Base-by-base conservation (phyloP, 1,284 basidiomycete species). In the Rhodotorula sp. region DNA sequence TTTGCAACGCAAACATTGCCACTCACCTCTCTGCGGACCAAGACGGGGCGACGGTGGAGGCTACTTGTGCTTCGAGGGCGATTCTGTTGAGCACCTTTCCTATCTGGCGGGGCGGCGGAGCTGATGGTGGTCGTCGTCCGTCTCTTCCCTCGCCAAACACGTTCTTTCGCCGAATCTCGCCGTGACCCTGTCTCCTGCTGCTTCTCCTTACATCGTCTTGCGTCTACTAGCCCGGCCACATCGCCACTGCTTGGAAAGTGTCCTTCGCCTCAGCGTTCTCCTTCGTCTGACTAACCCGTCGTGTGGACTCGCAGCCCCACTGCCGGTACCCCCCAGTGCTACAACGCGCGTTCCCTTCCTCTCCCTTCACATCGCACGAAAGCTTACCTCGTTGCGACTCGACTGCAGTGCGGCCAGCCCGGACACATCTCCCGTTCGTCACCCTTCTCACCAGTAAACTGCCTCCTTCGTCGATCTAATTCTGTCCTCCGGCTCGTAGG, bases 341-440 rank as follows among this genome's bases (percentile, higher is more conserved):
- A 74, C 70, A 74, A 74, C 72, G 69, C 56, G 30, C 47, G 69
- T 56, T 37, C 18, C 34, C n/a, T 15, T 10, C 28, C 51, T 5
- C 20, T 28, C 28, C 13, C 15, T 28, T 30, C 5, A 20, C 52
- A 8, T 26, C 34, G 11, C 5, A 8, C 56, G 28, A 34, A 3
- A 11, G 31, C 37, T 20, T 20, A 46, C 44, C 40, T 48, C 30
- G 8, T 28, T 30, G 20, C 16, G 13, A 8, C 11, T 1, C 11
- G 5, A 15, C 13, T 22, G 20, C 46, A 71, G 69, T 74, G 72
- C 72, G 63, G 60, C 52, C 67, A 69, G 65, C 68, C 69, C 47
- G 72, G 72, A 63, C 72, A 74, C 70, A 65, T 74, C 62, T 74
- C 72, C 30, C 72, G 72, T 73, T 13, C 52, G 72, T 68, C 18